Base-by-base conservation (phyloP, 805 yeast species). In the Torulaspora quercuum region DNA sequence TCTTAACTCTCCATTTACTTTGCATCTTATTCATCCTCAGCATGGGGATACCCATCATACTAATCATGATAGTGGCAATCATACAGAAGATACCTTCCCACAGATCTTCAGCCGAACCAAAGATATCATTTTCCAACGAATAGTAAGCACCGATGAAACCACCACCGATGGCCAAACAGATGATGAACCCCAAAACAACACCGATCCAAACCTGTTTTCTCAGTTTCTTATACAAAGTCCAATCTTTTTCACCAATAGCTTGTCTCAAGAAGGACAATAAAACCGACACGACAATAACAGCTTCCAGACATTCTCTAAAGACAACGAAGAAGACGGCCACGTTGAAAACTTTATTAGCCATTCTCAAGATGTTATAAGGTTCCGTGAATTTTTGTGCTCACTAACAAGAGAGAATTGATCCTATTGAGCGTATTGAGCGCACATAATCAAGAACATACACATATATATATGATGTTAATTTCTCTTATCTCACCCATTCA, bases 11-110 rank as follows among this genome's bases (percentile, higher is more conserved):
- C 98, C 98, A 90, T 69, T 90, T 90, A 50, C 78, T 90, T 68
- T 87, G 88, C 95, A 89, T 86, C 71, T 89, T 88, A 71, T 89
- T 89, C 63, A 90, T 74, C 66, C 97, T 78, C 57, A 90, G 75
- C 95, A 90, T 85, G 40, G 97, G 95, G 55, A 90, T 75, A 62
- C 98, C 97, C 97, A 90, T 89, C 52, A 82, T 52, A 8, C 96
- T 76, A 57, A 90, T 90, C 77, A 90, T 76, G 30, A 85, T 67
- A 0, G 95, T 77, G 2, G 97, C 98, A 61, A 90, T 79, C 49
- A 90, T 67, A 65, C 94, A 85, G 61, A 90, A 88, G 40, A 86
- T 71, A 69, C 97, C 97, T 73, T 90, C 98, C 97, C 97, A 90
- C 40, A 90, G 63, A 61, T 90, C 97, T 63, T 90, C 98, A 13